Evolutionary conservation across 305 asterid genomes (phyloP).

Genomic region (Euphrasia arctica): DNA sequence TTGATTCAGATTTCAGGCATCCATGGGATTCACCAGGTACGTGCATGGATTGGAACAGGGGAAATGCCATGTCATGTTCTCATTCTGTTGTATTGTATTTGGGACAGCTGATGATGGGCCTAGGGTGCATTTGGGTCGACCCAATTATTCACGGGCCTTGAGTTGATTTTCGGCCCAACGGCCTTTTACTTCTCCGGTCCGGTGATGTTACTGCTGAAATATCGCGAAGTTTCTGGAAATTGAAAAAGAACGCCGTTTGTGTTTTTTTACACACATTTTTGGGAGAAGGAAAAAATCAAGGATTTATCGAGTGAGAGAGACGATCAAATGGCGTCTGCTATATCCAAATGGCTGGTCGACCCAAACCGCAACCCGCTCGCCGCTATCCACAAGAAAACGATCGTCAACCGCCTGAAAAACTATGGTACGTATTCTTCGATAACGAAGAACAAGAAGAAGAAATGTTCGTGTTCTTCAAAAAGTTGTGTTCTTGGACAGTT

Average conservation of each 20-base stretch:
- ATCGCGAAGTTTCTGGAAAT: background rate
- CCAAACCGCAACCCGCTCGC: constrained; percentile 79
- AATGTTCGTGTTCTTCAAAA: background rate
- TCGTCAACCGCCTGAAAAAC: constrained; percentile 56
- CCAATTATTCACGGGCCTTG: too few species aligned
- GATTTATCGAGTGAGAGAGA: constrained; percentile 24
- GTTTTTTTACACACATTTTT: background rate
- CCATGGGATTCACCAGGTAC: background rate
- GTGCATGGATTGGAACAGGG: background rate
- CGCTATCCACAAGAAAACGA: constrained; percentile 56
- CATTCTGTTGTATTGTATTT: background rate
- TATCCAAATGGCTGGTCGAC: constrained; percentile 63
- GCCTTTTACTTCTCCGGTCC: background rate
- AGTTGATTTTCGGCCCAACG: background rate
- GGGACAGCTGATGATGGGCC: background rate
- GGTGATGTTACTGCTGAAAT: background rate
- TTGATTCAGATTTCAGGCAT: background rate
- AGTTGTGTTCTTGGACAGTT: background rate
- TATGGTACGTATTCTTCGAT: constrained; percentile 42
- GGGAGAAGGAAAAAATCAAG: constrained; percentile 3
- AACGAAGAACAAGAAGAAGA: background rate
- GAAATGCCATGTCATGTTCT: background rate
- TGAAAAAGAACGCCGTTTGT: background rate
- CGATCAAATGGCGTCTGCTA: constrained; percentile 36
- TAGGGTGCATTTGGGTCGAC: too few species aligned